Base-by-base conservation (phyloP, 2,329 filamentous ascomycete species). In the Neonectria faginata region DNA sequence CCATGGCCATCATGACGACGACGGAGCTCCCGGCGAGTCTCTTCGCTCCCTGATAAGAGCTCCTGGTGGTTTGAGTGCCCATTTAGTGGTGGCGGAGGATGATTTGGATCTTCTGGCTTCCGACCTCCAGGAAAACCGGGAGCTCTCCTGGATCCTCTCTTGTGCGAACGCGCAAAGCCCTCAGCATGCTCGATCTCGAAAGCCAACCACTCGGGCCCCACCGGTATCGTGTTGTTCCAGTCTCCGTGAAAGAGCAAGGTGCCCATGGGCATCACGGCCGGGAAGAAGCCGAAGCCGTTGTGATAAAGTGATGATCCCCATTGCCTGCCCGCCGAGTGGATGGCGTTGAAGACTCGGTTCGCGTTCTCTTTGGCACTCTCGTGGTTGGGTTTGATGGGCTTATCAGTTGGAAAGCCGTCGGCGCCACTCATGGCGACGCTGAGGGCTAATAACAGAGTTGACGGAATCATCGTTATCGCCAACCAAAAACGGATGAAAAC, bases 151-250 rank as follows among this genome's bases (percentile, higher is more conserved):
- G 25, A 20, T 14, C 59, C n/a, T 8, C 27, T 47, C 25, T 58
- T 67, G 29, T 51, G 53, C 5, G 71, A 74, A 7, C 76, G 75
- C 1, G 90, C 88, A 77, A 94, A 93, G 3, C 82, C 74, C 68
- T 91, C 82, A 0, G 91, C 89, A 76, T 94, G 92, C 70, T 94
- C 91, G 3, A 90, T 85, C 75, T 94, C 91, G 72, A 93, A 94
- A 0, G 92, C 91, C 1, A 94, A 81, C 91, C 91, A 93, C 71
- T 93, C 89, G 3, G 83, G 85, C 0, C 82, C 84, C 2, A 78
- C 76, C 0, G 91, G 83, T 0, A 82, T 79, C 1, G 83, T 76
- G 0, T 79, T 69, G 0, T 72, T 75, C 9, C 68, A 69, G 0
- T 83, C 84, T 12, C 92, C 91, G 73, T 94, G 91, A 71, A 93